Conservation (phyloP, 169 alveolate genomes). For the Amoebophrya sp. region DNA sequence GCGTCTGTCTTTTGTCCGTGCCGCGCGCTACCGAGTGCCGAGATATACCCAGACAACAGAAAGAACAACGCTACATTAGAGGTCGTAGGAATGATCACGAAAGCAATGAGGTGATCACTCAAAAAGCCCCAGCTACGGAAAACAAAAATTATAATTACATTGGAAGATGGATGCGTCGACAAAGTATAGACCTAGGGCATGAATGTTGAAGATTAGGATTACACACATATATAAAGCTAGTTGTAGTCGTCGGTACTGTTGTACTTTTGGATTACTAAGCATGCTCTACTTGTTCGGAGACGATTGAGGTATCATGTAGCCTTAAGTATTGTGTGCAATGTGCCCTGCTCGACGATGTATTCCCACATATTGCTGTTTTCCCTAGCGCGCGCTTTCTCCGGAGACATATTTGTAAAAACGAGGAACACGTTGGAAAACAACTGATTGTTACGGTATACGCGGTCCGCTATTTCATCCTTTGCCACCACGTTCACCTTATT, state of each 20-base stretch:
- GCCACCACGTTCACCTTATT: background rate
- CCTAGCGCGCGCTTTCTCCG: background rate
- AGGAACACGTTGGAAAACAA: background rate
- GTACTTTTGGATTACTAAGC: too few relatives aligned
- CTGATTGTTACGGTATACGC: background rate
- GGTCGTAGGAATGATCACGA: too few relatives aligned
- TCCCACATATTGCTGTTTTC: conserved; percentile 23
- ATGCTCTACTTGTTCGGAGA: too few relatives aligned
- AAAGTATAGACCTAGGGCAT: too few relatives aligned
- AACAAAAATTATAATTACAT: too few relatives aligned
- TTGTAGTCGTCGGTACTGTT: too few relatives aligned
- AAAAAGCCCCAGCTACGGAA: too few relatives aligned
- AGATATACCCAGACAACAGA: background rate
- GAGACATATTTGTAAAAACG: background rate
- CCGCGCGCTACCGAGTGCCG: background rate
- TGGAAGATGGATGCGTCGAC: too few relatives aligned
- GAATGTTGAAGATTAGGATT: too few relatives aligned
- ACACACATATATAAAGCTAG: too few relatives aligned
- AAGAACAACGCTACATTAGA: background rate
- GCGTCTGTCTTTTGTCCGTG: background rate
- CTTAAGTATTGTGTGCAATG: background rate
- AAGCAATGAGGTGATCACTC: too few relatives aligned
- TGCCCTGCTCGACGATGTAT: conserved; percentile 15
- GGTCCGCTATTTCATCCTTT: background rate
- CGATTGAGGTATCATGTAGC: too few relatives aligned